Conservation (phyloP, 495 filamentous ascomycete genomes). For the Penicillium nucicola region DNA sequence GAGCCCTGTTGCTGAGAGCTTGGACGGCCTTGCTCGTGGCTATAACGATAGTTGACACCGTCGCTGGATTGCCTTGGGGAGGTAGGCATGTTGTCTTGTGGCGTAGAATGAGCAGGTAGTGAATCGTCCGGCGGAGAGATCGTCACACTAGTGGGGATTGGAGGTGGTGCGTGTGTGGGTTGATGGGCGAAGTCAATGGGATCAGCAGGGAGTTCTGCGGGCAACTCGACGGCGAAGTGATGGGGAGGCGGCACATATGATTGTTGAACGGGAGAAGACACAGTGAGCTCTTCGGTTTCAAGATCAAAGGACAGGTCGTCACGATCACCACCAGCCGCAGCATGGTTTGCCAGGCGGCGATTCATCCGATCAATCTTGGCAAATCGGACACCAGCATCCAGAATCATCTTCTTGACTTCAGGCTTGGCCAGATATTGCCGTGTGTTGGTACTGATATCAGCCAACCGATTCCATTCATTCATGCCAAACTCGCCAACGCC, state of each 20-base stretch:
- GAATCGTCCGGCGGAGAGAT: slow-evolving; percentile 27
- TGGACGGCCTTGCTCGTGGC: slow-evolving; percentile 32
- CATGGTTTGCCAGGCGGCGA: slow-evolving; percentile 38
- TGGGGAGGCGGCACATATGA: slow-evolving; percentile 29
- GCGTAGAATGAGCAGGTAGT: slow-evolving; percentile 33
- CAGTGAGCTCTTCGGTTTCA: slow-evolving; percentile 20
- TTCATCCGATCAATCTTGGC: slow-evolving; percentile 76
- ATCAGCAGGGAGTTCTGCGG: slow-evolving; percentile 66
- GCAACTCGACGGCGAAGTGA: slow-evolving; percentile 60
- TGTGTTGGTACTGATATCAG: slow-evolving; percentile 90
- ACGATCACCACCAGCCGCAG: slow-evolving; percentile 32
- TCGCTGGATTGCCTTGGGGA: slow-evolving; percentile 40
- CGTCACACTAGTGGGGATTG: slow-evolving; percentile 26
- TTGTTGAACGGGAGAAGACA: slow-evolving; percentile 6
- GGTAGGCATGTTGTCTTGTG: slow-evolving; percentile 22
- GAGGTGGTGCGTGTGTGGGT: slow-evolving; percentile 23
- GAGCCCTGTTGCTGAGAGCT: slow-evolving; percentile 39
- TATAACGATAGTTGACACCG: slow-evolving; percentile 29
- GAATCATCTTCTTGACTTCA: slow-evolving; percentile 71
- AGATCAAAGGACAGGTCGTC: slow-evolving; percentile 27
- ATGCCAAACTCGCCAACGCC: slow-evolving; percentile 97
- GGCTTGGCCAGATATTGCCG: slow-evolving; percentile 73
- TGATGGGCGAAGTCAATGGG: slow-evolving; percentile 33
- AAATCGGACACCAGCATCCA: slow-evolving; percentile 74
- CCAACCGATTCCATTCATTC: slow-evolving; percentile 94